Evolutionary conservation across 441 rosid genomes (phyloP).

Genomic region (Erodium chrysanthum): DNA sequence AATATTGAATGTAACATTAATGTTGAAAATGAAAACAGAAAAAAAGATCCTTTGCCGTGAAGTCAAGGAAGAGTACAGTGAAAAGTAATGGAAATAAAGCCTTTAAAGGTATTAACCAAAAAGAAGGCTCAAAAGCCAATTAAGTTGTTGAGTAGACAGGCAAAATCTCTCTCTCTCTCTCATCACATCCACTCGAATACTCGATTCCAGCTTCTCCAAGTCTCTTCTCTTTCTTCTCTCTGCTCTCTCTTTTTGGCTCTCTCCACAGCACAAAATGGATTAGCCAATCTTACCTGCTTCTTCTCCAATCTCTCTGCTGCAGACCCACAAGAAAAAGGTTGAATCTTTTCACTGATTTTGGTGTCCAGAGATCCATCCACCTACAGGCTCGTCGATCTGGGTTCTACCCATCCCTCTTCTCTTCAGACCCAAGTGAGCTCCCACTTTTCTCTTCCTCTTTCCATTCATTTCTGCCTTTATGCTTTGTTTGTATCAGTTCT

Average conservation of each 20-base stretch:
- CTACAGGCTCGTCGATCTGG: neutral
- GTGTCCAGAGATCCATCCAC: neutral
- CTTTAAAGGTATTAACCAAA: neutral
- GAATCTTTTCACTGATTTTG: neutral
- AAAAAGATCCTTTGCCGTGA: neutral
- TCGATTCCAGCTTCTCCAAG: neutral
- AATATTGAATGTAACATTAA: neutral
- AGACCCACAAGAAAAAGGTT: neutral
- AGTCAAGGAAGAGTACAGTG: neutral
- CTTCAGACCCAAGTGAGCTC: neutral
- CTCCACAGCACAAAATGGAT: neutral
- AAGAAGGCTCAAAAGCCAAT: neutral
- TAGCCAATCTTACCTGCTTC: slow-evolving; percentile 1
- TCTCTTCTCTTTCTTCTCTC: slow-evolving; percentile 5
- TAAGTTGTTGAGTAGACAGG: neutral
- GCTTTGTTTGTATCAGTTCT: neutral
- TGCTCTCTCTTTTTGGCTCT: neutral
- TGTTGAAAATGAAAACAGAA: neutral
- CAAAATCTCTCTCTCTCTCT: neutral
- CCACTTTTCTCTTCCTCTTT: neutral
- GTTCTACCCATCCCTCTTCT: too few species aligned
- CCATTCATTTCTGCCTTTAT: neutral
- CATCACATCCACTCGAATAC: slow-evolving; percentile 4
- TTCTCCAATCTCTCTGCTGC: neutral
- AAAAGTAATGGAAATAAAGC: neutral